Conservation (phyloP, 2,329 filamentous ascomycete genomes). For the Harringtonia aguacate region DNA sequence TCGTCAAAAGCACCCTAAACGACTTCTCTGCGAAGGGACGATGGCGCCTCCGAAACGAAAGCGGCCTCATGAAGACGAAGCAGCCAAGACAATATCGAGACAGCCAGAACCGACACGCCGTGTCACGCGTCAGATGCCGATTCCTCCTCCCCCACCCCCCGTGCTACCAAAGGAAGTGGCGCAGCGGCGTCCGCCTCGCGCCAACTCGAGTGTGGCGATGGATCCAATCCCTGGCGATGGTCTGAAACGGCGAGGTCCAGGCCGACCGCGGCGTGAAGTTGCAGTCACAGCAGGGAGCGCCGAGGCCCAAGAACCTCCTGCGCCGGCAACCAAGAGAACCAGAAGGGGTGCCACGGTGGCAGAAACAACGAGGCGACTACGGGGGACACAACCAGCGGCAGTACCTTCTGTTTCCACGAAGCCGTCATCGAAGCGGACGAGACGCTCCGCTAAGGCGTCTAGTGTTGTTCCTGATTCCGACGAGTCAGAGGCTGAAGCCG, state of each 20-base stretch:
- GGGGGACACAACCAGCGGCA: no score
- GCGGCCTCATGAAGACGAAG: conserved; percentile 12
- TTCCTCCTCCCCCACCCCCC: conserved; percentile 22
- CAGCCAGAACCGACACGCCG: conserved; percentile 14
- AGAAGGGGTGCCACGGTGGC: no score
- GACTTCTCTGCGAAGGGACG: no score
- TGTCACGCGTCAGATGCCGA: conserved; percentile 23
- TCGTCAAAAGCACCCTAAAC: no score
- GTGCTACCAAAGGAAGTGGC: conserved; percentile 19
- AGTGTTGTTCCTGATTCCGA: background rate
- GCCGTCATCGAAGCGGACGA: no score
- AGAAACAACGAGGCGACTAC: no score
- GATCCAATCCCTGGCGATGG: background rate
- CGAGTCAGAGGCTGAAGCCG: no score
- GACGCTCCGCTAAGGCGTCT: no score
- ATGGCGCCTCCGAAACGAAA: conserved; percentile 23
- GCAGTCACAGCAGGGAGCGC: background rate
- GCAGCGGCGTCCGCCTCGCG: conserved; percentile 15
- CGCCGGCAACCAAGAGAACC: no score
- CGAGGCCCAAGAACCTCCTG: background rate
- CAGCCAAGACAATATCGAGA: conserved; percentile 1
- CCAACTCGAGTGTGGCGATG: background rate
- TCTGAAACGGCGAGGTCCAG: background rate
- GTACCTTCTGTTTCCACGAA: no score
- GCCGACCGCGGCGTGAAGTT: background rate